Percentiles rank a stretch among this genome's conserved stretches.
Evolutionary conservation across 2,329 filamentous ascomycete genomes (phyloP).

Genomic region (Venturia oleaginea): DNA sequence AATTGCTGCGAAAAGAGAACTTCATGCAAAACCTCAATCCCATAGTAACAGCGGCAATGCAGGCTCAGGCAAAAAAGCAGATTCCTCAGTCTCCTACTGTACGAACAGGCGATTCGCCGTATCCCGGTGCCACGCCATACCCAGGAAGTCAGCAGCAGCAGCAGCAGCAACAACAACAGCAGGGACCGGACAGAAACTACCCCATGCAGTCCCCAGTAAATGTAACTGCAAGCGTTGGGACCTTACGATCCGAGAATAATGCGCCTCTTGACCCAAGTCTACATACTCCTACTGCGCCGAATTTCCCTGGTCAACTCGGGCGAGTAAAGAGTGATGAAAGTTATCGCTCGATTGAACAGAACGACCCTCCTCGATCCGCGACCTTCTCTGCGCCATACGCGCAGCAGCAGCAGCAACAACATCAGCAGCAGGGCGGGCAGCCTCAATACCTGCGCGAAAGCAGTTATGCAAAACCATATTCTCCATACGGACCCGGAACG

Average conservation of each 20-base stretch:
- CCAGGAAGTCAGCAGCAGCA: neutral
- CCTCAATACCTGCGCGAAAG: constrained; percentile 6
- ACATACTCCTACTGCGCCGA: constrained; percentile 25
- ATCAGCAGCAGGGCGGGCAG: neutral
- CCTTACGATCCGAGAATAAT: constrained; percentile 24
- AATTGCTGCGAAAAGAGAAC: constrained; percentile 64
- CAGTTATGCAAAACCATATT: constrained; percentile 10
- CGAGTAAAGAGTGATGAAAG: constrained; percentile 28
- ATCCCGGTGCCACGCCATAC: constrained; percentile 6
- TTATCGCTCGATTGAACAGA: constrained; percentile 16
- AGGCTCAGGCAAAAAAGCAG: constrained; percentile 19
- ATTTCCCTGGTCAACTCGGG: constrained; percentile 21
- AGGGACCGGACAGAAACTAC: constrained; percentile 10
- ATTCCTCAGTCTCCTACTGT: constrained; percentile 6
- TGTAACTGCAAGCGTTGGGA: constrained; percentile 3
- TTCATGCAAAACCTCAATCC: constrained; percentile 45
- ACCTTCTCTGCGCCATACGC: constrained; percentile 8
- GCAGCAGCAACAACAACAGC: neutral
- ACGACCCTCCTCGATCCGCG: constrained; percentile 4
- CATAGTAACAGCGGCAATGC: constrained; percentile 31
- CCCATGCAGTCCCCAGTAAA: constrained; percentile 11
- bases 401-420: neutral
- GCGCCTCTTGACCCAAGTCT: constrained; percentile 22
- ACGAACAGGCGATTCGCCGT: constrained; percentile 8
- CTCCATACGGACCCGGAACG: constrained; percentile 6